A percentile compares a stretch with the other conserved stretches of the same genome.
These are phyloP conservation scores for Zygoascus ofunaensis DNA, from an alignment of 805 yeast species.

Conservation along the genomic window DNA sequence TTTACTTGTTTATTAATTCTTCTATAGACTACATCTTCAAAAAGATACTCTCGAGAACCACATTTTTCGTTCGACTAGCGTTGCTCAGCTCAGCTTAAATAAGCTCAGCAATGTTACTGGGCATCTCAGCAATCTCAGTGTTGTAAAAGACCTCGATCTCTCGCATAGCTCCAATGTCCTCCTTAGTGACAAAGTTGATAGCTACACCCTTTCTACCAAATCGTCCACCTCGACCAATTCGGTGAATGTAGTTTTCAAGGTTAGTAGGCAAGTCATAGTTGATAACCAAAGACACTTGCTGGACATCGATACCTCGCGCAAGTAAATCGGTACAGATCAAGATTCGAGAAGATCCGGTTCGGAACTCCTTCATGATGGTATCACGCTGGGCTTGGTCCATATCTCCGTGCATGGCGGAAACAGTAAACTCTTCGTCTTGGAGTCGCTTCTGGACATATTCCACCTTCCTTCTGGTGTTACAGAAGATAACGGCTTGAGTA, in stretches of 20 bases:
- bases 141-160: slow-evolving; percentile 83
- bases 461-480: slow-evolving; percentile 93
- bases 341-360: slow-evolving; percentile 87
- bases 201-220: slow-evolving; percentile 97
- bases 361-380: slow-evolving; percentile 88
- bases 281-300: slow-evolving; percentile 91
- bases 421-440: slow-evolving; percentile 76
- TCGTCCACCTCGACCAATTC: slow-evolving; percentile 97
- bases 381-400: slow-evolving; percentile 94
- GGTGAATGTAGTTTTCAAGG: slow-evolving; percentile 91
- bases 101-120: slow-evolving; percentile 55
- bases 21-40: too few relatives aligned
- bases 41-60: too few relatives aligned
- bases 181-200: slow-evolving; percentile 79
- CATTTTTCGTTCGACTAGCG: too few relatives aligned
- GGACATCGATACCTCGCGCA: slow-evolving; percentile 98
- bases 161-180: slow-evolving; percentile 64
- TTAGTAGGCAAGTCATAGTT: slow-evolving; percentile 91
- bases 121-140: slow-evolving; percentile 88
- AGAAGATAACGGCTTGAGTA: slow-evolving; percentile 96
- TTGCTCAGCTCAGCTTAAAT: too few relatives aligned
- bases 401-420: slow-evolving; percentile 94
- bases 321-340: slow-evolving; percentile 93
- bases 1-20: too few relatives aligned
- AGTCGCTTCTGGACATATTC: slow-evolving; percentile 80